A percentile compares a stretch with the other conserved stretches of the same genome.
phyloP scores from a whole-genome alignment of 306 rosid species.

The Purshia tridentata region DNA sequence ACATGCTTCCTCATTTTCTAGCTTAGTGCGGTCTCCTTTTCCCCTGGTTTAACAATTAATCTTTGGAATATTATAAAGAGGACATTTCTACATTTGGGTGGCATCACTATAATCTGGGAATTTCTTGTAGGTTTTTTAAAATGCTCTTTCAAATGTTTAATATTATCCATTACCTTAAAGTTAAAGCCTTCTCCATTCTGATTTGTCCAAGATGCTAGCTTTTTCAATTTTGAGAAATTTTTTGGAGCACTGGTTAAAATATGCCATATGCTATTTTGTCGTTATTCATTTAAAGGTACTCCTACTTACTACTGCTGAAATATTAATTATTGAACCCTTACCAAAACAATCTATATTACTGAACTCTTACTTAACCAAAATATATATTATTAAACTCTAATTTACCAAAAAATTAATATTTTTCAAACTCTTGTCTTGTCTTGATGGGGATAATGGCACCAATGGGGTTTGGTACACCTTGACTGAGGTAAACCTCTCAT shows the following conservation, averaged over 20 bases:
- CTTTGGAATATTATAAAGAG: neutral
- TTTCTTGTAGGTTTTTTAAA: neutral
- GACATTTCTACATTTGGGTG: conserved; percentile 1
- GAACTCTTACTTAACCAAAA: too few relatives aligned
- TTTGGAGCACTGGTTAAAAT: conserved; percentile 21
- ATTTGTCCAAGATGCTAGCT: conserved; percentile 22
- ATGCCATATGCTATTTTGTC: conserved; percentile 49
- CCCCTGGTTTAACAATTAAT: neutral
- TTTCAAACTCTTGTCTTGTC: neutral
- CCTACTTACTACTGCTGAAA: conserved; percentile 40
- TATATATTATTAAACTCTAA: too few relatives aligned
- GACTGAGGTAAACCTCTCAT: conserved; percentile 17
- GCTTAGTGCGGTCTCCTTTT: neutral
- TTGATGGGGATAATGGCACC: conserved; percentile 2
- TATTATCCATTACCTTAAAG: conserved; percentile 7
- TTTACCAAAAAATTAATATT: too few relatives aligned
- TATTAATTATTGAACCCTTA: neutral
- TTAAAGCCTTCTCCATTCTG: conserved; percentile 30
- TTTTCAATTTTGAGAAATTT: neutral
- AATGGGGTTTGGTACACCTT: conserved; percentile 42
- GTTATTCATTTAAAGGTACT: conserved; percentile 45
- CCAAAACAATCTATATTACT: neutral
- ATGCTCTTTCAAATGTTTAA: neutral
- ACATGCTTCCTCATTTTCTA: conserved; percentile 1
- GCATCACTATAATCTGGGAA: neutral